Base-by-base conservation (phyloP, 345 rosid genomes). In the Eutrema heterophyllum region DNA sequence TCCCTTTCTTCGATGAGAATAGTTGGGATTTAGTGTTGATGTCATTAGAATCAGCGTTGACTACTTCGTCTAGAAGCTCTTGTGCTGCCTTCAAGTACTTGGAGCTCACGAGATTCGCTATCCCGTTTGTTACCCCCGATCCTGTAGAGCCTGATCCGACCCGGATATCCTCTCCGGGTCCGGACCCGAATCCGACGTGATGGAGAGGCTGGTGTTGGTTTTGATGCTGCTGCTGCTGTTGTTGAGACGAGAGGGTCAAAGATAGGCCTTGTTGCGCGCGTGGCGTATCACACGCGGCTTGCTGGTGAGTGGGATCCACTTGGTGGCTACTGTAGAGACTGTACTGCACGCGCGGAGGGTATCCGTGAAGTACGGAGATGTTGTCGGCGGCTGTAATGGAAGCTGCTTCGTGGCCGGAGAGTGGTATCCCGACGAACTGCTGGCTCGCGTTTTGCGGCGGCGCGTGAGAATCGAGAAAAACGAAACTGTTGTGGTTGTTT, bases 21-120 rank as follows among this genome's bases (percentile, higher is more conserved):
- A 77, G 59, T 48, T 69, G 70, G 7, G 75, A 70, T 21, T 71
- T 71, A 66, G 57, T 51, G 68, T 77, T 71, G 68, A 77, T 44
- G n/a, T 71, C 80, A 7, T 71, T 63, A 58, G 72, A 77, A 59
- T 88, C 88, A 43, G 91, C 97, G 74, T 82, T 94, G 71, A 87
- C 98, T 27, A 94, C 98, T 77, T 94, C 96, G 46, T 94, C 97
- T 10, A 94, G 87, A 45, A 94, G 89, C 77, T 91, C 98, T 79
- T 91, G 97, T 38, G 93, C 86, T 7, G 97, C 98, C 60, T 94
- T 94, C 84, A 94, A 82, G 88, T 85, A 91, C 86, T 88, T 94
- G 35, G 98, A 94, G 86, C 97, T 86, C 58, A 91, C 88, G 32
- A 88, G 92, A 60, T 86, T 75, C 36, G 89, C 90, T 24, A 87